Conservation (phyloP, 257 asterid species). For the Cruciata laevipes region DNA sequence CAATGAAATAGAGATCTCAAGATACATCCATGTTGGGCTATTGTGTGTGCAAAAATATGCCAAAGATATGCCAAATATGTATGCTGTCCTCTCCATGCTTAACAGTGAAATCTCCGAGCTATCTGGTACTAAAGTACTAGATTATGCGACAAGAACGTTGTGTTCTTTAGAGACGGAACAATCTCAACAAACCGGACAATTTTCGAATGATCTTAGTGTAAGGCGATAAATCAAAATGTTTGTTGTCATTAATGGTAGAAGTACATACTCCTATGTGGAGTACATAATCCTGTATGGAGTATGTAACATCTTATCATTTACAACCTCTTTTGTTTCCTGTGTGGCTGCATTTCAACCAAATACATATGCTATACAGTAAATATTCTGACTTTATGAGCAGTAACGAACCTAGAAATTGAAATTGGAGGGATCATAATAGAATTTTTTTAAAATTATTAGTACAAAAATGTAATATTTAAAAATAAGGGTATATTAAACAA, state of each 20-base stretch:
- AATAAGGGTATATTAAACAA: no score
- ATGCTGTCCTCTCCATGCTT: conserved; percentile 43
- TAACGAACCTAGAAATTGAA: no score
- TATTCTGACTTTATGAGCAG: no score
- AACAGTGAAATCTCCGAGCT: conserved; percentile 8
- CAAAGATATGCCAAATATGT: conserved; percentile 42
- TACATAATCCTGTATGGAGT: no score
- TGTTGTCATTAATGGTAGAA: not conserved
- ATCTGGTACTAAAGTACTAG: not conserved
- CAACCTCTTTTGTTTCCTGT: not conserved
- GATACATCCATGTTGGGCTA: conserved; percentile 44
- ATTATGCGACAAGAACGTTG: not conserved
- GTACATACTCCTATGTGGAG: no score
- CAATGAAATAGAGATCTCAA: not conserved
- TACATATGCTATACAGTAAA: no score
- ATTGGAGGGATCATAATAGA: no score
- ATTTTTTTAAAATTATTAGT: no score
- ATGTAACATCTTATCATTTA: not conserved
- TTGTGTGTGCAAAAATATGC: conserved; percentile 60
- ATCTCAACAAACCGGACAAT: not conserved
- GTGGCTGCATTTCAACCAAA: no score
- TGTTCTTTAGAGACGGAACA: not conserved
- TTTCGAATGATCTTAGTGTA: not conserved
- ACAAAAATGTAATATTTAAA: no score
- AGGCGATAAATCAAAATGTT: not conserved